A percentile compares a stretch with the other conserved stretches of the same genome.
Evolutionary conservation across 352 stramenopile species (phyloP).

Genomic region (Blastocystis hominis): DNA sequence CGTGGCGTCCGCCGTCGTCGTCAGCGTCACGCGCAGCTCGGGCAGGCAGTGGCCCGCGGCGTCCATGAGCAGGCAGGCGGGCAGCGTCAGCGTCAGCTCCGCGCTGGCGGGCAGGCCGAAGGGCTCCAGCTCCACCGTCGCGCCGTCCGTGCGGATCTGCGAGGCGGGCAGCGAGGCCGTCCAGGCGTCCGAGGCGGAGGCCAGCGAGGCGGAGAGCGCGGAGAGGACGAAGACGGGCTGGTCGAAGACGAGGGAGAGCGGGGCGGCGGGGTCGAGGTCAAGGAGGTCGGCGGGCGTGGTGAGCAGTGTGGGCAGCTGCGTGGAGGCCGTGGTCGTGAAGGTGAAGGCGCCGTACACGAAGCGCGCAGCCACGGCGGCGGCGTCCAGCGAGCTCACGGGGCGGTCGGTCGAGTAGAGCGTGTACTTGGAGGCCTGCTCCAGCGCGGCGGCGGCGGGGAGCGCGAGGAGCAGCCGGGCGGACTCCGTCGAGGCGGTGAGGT

Average conservation of each 20-base stretch:
- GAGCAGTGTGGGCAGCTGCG: background rate
- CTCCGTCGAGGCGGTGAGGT: background rate
- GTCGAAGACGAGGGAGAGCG: background rate
- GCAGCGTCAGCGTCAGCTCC: background rate
- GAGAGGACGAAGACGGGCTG: background rate
- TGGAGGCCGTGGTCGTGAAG: background rate
- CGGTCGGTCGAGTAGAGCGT: background rate
- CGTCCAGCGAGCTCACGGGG: background rate
- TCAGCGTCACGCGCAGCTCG: background rate
- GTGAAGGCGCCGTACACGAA: background rate
- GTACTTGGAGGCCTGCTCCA: background rate
- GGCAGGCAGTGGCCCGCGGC: background rate
- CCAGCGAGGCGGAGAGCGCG: background rate
- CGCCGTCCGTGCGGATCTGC: background rate
- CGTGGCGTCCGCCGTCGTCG: background rate
- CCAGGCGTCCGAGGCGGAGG: too few species aligned
- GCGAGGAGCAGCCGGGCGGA: background rate
- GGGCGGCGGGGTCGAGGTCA: background rate
- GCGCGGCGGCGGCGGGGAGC: background rate
- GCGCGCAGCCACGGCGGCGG: background rate
- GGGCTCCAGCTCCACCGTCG: background rate
- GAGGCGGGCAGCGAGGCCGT: background rate
- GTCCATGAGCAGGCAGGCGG: background rate
- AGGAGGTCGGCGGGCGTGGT: background rate
- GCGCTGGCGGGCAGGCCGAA: background rate